Evolutionary conservation across 257 asterid genomes (phyloP).

Genomic region (Coffea canephora): DNA sequence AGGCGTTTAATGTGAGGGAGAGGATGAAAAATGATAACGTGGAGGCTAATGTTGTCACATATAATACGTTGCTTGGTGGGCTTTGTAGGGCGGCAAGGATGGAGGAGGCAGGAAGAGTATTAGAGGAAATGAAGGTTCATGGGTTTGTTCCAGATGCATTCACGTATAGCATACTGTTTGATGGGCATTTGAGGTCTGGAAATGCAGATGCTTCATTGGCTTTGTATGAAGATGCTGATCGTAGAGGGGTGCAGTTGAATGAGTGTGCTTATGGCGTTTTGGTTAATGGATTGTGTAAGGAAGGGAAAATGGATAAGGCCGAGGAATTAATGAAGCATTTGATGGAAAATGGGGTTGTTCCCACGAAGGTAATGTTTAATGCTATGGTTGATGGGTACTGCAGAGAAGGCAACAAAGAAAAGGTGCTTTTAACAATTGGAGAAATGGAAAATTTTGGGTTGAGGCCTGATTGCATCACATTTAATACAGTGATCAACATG

Average conservation of each 20-base stretch:
- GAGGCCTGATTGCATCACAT: constrained; percentile 58
- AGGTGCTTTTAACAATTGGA: constrained; percentile 45
- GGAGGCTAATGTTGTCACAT: constrained; percentile 61
- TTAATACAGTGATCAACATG: constrained; percentile 49
- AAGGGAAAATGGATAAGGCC: constrained; percentile 54
- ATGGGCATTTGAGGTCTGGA: constrained; percentile 55
- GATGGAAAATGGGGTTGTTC: constrained; percentile 48
- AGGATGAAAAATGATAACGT: constrained; percentile 53
- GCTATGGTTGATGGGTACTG: constrained; percentile 64
- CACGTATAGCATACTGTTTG: constrained; percentile 60
- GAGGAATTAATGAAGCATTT: constrained; percentile 51
- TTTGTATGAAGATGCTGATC: constrained; percentile 48
- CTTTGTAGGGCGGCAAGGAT: constrained; percentile 66
- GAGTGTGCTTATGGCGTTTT: constrained; percentile 48
- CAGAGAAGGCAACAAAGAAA: constrained; percentile 46
- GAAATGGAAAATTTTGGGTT: constrained; percentile 59
- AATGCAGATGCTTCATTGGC: constrained; percentile 53
- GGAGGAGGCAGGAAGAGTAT: constrained; percentile 48
- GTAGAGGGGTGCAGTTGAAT: constrained; percentile 48
- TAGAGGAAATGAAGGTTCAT: constrained; percentile 56
- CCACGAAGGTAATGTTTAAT: constrained; percentile 55
- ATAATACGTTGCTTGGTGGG: constrained; percentile 64
- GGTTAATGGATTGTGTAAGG: constrained; percentile 61
- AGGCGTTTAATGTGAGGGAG: constrained; percentile 52
- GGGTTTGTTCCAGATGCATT: constrained; percentile 70